Base-by-base conservation (phyloP, 495 filamentous ascomycete species). In the Penicillium flavigenum region DNA sequence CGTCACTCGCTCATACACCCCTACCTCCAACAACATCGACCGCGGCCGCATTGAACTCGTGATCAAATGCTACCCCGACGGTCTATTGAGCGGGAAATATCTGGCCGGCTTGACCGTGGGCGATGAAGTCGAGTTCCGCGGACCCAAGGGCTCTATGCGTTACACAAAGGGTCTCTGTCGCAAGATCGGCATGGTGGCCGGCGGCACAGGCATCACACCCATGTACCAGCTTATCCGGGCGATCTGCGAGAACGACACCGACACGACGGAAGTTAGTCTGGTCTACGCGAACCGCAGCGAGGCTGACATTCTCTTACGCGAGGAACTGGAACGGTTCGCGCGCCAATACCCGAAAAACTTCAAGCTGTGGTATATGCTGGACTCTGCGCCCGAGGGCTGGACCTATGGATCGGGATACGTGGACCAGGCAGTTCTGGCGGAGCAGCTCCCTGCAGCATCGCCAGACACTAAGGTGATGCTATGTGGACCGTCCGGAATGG, bases 191-290 rank as follows among this genome's bases (percentile, higher is more conserved):
- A 75, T 82, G 68, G 61, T 83, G 14, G 81, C 78, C 5, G 81
- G 81, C 45, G 82, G 82, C 3, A 80, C 81, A 0, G 81, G 81
- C 9, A 82, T 85, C 47, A 85, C 82, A 26, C 82, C 81, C 11
- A 81, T 82, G 76, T 83, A 74, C 66, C 79, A 79, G 56, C 59
- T 83, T 20, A 75, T 82, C 54, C 75, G 76, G 17, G 76, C 76
- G 31, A 83, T 84, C 31, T 77, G 78, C 59, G 73, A 81, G 57
- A 73, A 80, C 49, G 67, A 75, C 10, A 63, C 57, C 22, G 80
- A 83, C 53, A 73, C 67, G 5, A 83, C 81, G 3, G 62, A 77
- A 57, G 62, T 83, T 24, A 72, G 65, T 46, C 69, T 81, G 4
- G 54, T 85, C 47, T 84, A 78, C 55, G 72, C 73, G 4, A 78